phyloP scores from a whole-genome alignment of 2,329 filamentous ascomycete species.

The Pseudogymnoascus sp. region DNA sequence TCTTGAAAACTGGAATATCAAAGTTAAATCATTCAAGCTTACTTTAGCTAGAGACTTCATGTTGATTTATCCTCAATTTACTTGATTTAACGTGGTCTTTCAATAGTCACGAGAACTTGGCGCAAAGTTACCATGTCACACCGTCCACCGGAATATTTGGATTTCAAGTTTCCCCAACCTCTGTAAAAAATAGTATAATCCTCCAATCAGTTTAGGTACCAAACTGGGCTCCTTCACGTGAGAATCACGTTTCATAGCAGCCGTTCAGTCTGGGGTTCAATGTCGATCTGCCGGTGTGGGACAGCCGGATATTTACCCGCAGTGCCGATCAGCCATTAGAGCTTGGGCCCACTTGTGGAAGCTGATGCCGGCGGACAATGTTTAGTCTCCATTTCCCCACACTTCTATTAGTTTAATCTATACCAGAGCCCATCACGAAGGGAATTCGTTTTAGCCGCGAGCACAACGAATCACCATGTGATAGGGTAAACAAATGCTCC shows the following conservation, averaged over 20 bases:
- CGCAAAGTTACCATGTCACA: background rate
- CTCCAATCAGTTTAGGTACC: background rate
- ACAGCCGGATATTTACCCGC: slow-evolving; percentile 1
- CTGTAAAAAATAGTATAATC: background rate
- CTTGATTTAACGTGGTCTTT: background rate
- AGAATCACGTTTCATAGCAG: background rate
- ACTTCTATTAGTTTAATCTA: background rate
- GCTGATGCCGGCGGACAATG: background rate
- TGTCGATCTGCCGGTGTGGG: background rate
- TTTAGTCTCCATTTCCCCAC: background rate
- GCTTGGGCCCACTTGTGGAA: background rate
- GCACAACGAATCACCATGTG: background rate
- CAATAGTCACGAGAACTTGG: background rate
- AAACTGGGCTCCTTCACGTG: background rate
- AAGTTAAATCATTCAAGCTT: background rate
- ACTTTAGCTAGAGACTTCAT: background rate
- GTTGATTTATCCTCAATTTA: background rate
- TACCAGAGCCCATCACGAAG: background rate
- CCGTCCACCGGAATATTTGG: background rate
- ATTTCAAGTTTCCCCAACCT: background rate
- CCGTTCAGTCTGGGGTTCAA: background rate
- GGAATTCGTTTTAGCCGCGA: background rate
- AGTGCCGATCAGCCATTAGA: slow-evolving; percentile 5
- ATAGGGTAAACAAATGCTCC: slow-evolving; percentile 1
- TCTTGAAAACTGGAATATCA: background rate